Evolutionary conservation across 2,329 filamentous ascomycete species (phyloP).

Genomic region (Fusarium equiseti): DNA sequence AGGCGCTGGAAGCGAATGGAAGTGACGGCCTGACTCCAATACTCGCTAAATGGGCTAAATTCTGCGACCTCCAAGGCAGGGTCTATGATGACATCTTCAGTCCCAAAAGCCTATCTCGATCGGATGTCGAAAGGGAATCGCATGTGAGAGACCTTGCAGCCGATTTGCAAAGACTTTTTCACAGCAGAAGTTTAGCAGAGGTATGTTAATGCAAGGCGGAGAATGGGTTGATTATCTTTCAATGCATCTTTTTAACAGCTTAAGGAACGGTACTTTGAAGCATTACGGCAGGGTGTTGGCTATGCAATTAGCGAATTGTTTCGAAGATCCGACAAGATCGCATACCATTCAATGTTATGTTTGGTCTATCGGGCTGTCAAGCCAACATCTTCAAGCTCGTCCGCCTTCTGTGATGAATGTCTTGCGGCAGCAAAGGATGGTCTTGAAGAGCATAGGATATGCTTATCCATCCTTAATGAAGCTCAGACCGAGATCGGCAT

Average conservation of each 20-base stretch:
- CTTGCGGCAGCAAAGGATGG: background rate
- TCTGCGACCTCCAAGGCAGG: background rate
- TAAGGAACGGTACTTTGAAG: background rate
- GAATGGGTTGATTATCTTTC: too few relatives aligned
- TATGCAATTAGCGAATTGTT: background rate
- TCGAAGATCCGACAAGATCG: constrained; percentile 1
- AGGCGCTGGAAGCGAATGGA: background rate
- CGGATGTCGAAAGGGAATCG: background rate
- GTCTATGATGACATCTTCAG: constrained; percentile 7
- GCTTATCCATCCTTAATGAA: background rate
- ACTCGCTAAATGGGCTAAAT: background rate
- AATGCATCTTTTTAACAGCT: too few relatives aligned
- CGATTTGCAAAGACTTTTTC: background rate
- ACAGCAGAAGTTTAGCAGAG: background rate
- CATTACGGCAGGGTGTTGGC: background rate
- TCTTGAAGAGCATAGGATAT: background rate
- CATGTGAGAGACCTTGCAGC: background rate
- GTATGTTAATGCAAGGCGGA: background rate
- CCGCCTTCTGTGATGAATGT: constrained; percentile 11
- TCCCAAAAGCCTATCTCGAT: background rate
- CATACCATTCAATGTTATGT: constrained; percentile 8
- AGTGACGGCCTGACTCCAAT: background rate
- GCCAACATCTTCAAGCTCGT: background rate
- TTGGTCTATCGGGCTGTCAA: background rate
- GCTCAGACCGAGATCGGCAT: background rate